These are phyloP conservation scores for Roridomyces roridus DNA, from an alignment of 768 basidiomycete genomes.

Conservation along the genomic window DNA sequence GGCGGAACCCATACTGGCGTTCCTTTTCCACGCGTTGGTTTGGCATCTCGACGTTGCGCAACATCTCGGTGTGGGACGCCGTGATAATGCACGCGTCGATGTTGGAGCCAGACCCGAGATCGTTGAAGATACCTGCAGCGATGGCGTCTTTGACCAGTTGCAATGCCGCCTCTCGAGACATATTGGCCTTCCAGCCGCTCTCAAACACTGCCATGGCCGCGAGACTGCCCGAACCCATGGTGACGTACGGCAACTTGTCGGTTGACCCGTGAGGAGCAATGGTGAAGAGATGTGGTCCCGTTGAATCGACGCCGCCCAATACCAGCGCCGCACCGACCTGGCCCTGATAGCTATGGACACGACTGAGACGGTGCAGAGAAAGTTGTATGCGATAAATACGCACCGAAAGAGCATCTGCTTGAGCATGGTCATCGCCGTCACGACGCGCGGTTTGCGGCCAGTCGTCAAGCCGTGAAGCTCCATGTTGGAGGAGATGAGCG, in stretches of 20 bases:
- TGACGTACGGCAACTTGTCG: conserved; percentile 98
- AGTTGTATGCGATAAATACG: not conserved
- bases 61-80: conserved; percentile 84
- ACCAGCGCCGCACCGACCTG: conserved; percentile 95
- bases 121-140: conserved; percentile 98
- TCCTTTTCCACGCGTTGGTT: conserved; percentile 86
- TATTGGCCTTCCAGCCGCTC: conserved; percentile 77
- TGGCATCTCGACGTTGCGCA: conserved; percentile 93
- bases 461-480: conserved; percentile 91
- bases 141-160: conserved; percentile 85
- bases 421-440: conserved; percentile 88
- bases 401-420: conserved; percentile 25
- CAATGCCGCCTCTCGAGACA: conserved; percentile 84
- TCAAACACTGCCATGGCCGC: conserved; percentile 99
- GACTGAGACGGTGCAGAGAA: not conserved
- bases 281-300: conserved; percentile 95
- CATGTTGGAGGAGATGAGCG: conserved; percentile 95
- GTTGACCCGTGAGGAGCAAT: conserved; percentile 97
- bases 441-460: conserved; percentile 90
- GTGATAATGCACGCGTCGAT: conserved; percentile 97
- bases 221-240: conserved; percentile 96
- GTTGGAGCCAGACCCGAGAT: conserved; percentile 98
- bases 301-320: conserved; percentile 93
- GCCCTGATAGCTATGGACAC: conserved; percentile 82
- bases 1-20: conserved; percentile 71